These are phyloP conservation scores for Hypholoma fasciculare DNA, from an alignment of 768 basidiomycete species.

Conservation along the genomic window DNA sequence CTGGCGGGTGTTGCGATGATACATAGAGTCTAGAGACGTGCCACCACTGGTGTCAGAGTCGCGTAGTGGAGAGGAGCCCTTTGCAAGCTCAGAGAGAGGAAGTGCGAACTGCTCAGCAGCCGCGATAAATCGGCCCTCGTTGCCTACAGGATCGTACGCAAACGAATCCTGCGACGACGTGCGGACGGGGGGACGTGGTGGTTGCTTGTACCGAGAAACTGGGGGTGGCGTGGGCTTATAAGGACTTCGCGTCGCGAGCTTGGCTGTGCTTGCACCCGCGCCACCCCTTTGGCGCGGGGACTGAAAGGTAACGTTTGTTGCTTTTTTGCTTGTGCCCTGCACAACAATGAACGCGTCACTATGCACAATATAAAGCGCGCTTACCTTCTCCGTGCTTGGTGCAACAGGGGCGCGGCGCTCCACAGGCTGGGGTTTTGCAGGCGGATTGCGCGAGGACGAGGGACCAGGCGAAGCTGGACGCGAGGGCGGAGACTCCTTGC, in stretches of 20 bases:
- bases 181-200: slow-evolving; percentile 15
- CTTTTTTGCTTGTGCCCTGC: slow-evolving; percentile 18
- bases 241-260: slow-evolving; percentile 15
- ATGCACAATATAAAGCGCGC: slow-evolving; percentile 9
- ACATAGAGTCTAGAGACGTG: slow-evolving; percentile 11
- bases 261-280: slow-evolving; percentile 8
- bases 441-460: slow-evolving; percentile 19
- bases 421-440: slow-evolving; percentile 24
- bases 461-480: slow-evolving; percentile 16
- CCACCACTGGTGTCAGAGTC: slow-evolving; percentile 14
- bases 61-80: slow-evolving; percentile 19
- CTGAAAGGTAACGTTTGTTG: slow-evolving; percentile 21
- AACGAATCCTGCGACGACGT: slow-evolving; percentile 63
- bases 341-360: not conserved
- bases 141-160: slow-evolving; percentile 48
- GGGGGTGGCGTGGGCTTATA: slow-evolving; percentile 15
- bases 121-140: slow-evolving; percentile 44
- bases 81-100: slow-evolving; percentile 58
- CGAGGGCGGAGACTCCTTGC: slow-evolving; percentile 12
- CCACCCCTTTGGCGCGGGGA: slow-evolving; percentile 13
- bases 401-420: slow-evolving; percentile 22
- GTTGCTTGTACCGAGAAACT: slow-evolving; percentile 19
- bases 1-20: not conserved
- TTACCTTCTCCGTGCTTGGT: slow-evolving; percentile 24
- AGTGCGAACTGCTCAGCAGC: slow-evolving; percentile 50